A percentile compares a stretch with the other conserved stretches of the same genome.
Conservation (phyloP, 768 basidiomycete genomes). For the Tulasnella calospora region DNA sequence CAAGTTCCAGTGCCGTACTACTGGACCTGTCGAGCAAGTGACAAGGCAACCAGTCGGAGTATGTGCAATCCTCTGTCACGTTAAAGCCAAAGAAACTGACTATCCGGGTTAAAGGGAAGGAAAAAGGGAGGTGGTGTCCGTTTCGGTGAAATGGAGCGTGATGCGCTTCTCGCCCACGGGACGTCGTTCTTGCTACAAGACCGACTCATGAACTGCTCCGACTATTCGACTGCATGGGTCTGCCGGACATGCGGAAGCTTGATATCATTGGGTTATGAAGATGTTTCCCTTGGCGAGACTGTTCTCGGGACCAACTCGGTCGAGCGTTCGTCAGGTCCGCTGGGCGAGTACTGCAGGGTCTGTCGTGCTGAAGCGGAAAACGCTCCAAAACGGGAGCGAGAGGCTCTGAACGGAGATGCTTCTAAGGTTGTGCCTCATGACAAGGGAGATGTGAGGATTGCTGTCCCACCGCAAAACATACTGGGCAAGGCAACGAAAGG, state of each 20-base stretch:
- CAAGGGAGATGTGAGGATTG: slow-evolving; percentile 51
- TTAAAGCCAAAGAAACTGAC: neutral
- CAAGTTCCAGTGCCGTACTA: slow-evolving; percentile 99
- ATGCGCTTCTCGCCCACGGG: slow-evolving; percentile 96
- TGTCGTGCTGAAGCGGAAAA: slow-evolving; percentile 71
- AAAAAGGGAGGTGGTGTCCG: slow-evolving; percentile 98
- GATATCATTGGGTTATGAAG: slow-evolving; percentile 93
- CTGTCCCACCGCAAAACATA: slow-evolving; percentile 63
- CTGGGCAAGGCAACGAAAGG: slow-evolving; percentile 57
- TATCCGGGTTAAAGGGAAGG: slow-evolving; percentile 59
- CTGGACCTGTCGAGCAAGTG: slow-evolving; percentile 91
- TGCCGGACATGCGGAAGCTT: slow-evolving; percentile 94
- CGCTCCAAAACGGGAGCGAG: slow-evolving; percentile 57
- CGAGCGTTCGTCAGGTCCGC: slow-evolving; percentile 57
- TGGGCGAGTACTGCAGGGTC: slow-evolving; percentile 93
- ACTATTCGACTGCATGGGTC: slow-evolving; percentile 99
- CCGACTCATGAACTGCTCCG: slow-evolving; percentile 98
- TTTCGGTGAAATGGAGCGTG: slow-evolving; percentile 99
- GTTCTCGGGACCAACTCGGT: slow-evolving; percentile 49
- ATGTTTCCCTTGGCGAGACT: slow-evolving; percentile 65
- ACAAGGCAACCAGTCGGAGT: slow-evolving; percentile 81
- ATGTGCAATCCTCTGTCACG: slow-evolving; percentile 31
- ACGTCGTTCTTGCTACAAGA: slow-evolving; percentile 98
- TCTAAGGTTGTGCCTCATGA: slow-evolving; percentile 31
- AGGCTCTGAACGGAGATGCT: slow-evolving; percentile 51